These are phyloP conservation scores for Eurotiales sp. DNA, from an alignment of 2,329 filamentous ascomycete genomes.

Conservation along the genomic window DNA sequence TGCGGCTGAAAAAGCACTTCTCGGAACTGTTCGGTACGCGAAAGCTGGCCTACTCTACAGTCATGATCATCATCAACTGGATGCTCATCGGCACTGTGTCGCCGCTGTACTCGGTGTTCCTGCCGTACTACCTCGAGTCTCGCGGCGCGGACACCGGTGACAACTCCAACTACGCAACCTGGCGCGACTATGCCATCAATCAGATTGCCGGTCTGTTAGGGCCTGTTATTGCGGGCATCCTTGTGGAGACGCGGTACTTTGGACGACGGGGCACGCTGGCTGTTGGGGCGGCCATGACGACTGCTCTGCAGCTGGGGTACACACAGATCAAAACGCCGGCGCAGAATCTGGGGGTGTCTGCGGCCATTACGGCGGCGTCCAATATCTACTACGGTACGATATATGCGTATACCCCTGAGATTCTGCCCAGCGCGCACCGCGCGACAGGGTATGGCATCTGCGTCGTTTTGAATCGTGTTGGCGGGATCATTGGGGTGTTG, in stretches of 20 bases:
- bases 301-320: conserved; percentile 8
- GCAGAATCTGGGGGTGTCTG: conserved; percentile 2
- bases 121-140: conserved; percentile 5
- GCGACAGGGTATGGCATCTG: conserved; percentile 10
- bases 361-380: conserved; percentile 2
- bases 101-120: conserved; percentile 4
- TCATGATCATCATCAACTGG: conserved; percentile 10
- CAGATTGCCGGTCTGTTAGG: conserved; percentile 1
- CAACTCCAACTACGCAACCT: conserved; percentile 5
- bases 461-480: conserved; percentile 6
- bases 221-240: conserved; percentile 2
- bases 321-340: conserved; percentile 10
- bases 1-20: conserved; percentile 6
- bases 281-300: conserved; percentile 6
- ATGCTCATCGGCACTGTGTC: conserved; percentile 10
- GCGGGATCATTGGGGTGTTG: conserved; percentile 6
- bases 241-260: conserved; percentile 5
- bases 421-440: conserved; percentile 7
- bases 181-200: conserved; percentile 9
- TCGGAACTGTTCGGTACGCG: conserved; percentile 3
- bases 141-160: conserved; percentile 4
- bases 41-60: conserved; percentile 7
- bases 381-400: conserved; percentile 10
- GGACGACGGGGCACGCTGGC: conserved; percentile 9
- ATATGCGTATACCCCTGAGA: conserved; percentile 10